Evolutionary conservation across 106 monocot genomes (phyloP).

Genomic region (Dendrobium chrysotoxum): DNA sequence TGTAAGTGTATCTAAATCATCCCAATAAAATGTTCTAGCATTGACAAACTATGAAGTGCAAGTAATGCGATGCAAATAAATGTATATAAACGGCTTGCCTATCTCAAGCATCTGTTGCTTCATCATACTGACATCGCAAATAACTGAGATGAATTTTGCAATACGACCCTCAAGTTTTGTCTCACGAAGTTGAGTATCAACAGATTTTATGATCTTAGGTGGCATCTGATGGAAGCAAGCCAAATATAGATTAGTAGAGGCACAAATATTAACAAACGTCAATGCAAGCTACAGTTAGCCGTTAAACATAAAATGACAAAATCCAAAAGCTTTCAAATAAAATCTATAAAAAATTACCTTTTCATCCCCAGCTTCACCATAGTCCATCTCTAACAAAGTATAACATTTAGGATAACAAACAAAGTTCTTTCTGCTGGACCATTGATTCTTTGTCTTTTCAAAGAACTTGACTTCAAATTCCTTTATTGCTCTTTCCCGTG

Average conservation of each 20-base stretch:
- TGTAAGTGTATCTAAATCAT: not conserved
- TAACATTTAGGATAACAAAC: slow-evolving; percentile 47
- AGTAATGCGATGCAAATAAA: not conserved
- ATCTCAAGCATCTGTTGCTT: slow-evolving; percentile 96
- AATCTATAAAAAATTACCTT: slow-evolving; percentile 28
- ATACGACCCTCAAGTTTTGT: slow-evolving; percentile 74
- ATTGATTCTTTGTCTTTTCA: slow-evolving; percentile 70
- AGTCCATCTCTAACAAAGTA: slow-evolving; percentile 94
- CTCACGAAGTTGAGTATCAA: slow-evolving; percentile 38
- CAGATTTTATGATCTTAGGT: slow-evolving; percentile 16
- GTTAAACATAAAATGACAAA: not conserved
- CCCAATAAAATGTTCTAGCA: not conserved
- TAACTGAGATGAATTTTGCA: slow-evolving; percentile 78
- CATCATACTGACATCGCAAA: slow-evolving; percentile 94
- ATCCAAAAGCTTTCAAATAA: slow-evolving; percentile 1
- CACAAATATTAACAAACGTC: not conserved
- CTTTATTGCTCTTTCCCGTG: slow-evolving; percentile 38
- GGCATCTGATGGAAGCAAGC: slow-evolving; percentile 21
- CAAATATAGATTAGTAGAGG: not conserved
- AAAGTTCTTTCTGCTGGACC: slow-evolving; percentile 53
- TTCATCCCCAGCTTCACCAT: slow-evolving; percentile 44
- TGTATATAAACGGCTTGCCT: slow-evolving; percentile 31
- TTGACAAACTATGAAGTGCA: not conserved
- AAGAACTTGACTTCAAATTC: slow-evolving; percentile 70
- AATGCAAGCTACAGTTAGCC: not conserved